Base-by-base conservation (phyloP, 345 rosid species). In the Toxicodendron radicans region DNA sequence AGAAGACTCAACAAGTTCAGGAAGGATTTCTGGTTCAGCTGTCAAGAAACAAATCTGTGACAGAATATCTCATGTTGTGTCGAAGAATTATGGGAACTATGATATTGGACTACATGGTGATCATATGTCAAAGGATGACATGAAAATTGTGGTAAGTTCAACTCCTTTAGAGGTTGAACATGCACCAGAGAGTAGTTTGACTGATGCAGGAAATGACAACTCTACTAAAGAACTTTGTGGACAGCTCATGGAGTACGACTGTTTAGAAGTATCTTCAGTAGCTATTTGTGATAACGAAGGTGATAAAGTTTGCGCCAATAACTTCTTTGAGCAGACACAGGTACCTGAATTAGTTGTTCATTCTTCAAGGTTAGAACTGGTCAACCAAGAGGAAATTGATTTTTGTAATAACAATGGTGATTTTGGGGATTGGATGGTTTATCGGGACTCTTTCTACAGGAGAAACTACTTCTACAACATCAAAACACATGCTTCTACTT, bases 361-460 rank as follows among this genome's bases (percentile, higher is more conserved):
- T 69, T 68, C 86, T 68, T 79, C 75, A 57, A 79, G 66, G 64
- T 57, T 75, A 20, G 78, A 78, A 60, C 57, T 65, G 49, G 45
- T 68, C 64, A 70, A 27, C 60, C 53, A 54, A 54, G 82, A 76
- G 41, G 78, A 66, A 49, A 71, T 10, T 65, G 77, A 45, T 65
- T 63, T 75, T 60, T 65, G 73, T 61, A 71, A 60, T 12, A 62
- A 65, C 51, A 41, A 20, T 48, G 73, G 66, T 71, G 84, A 74
- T 71, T 78, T 72, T 72, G 80, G 77, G 77, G 92, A 89, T 73
- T 95, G 99, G 99, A 80, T 62, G 71, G 90, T 83, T 49, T 89
- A 72, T 61, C 88, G 93, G 98, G 99, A 95, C 79, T 65, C 92
- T 46, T 87, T 78, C 78, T 89, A 95, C 82, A 73, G 76, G 79